Evolutionary conservation across 164 flowering plant genomes (phyloP).

Genomic region (Paratinospora sagittata): DNA sequence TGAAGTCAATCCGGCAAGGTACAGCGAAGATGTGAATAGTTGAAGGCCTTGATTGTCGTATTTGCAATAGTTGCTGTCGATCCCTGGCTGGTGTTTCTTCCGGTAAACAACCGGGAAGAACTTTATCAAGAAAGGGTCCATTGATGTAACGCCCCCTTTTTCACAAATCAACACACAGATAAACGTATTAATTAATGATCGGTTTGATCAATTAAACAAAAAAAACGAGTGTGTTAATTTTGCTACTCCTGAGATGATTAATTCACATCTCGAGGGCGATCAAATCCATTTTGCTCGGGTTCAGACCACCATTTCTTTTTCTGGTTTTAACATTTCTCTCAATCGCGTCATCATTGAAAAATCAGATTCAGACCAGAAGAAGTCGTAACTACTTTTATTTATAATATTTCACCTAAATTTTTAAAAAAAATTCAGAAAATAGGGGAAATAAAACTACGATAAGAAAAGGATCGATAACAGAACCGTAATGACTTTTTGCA

Average conservation of each 20-base stretch:
- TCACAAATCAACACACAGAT: background rate
- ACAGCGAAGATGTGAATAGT: conserved; percentile 83
- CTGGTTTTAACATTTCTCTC: too few species aligned
- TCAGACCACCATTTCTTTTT: too few species aligned
- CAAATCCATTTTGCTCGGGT: background rate
- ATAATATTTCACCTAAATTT: too few species aligned
- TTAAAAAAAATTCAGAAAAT: too few species aligned
- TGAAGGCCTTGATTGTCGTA: conserved; percentile 87
- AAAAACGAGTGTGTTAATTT: background rate
- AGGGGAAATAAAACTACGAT: too few species aligned
- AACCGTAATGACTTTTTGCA: too few species aligned
- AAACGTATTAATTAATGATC: background rate
- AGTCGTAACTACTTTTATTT: too few species aligned
- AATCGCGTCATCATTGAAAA: too few species aligned
- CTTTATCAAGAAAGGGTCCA: conserved; percentile 61
- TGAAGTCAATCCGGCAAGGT: conserved; percentile 69
- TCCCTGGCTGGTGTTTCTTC: conserved; percentile 18
- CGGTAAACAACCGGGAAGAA: conserved; percentile 74
- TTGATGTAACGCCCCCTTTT: conserved; percentile 90
- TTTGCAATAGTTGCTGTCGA: conserved; percentile 80
- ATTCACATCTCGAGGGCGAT: background rate
- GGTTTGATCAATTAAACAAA: background rate
- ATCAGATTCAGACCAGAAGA: too few species aligned
- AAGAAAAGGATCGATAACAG: too few species aligned
- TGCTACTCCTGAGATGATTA: background rate